Evolutionary conservation across 2,329 filamentous ascomycete genomes (phyloP), one percentile per base, ranked within the genome.

Genomic region (Fusarium napiforme): DNA sequence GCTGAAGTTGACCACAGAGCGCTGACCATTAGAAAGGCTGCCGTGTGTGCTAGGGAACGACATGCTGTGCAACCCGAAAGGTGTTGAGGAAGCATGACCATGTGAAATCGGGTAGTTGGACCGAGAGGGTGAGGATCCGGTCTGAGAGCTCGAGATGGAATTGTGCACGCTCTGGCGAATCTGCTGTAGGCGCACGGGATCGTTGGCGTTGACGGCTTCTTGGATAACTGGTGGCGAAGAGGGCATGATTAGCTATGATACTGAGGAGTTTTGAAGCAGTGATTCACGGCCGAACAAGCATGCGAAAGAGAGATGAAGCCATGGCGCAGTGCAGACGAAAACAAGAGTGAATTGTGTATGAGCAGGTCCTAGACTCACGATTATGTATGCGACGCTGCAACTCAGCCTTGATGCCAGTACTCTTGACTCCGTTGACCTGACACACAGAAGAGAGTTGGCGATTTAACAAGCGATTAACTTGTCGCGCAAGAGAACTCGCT

Each of bases 351-450:
- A 50, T 16, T 40, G 40, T 37, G 26, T 28, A 37, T 46, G 26
- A 49, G 23, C 37, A 53, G 53, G 59, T 7, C n/a, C 40, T 60
- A 60, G 42, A 90, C 93, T 83, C 87, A 98, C 96, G 89, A 67
- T 89, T 86, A 72, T 92, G 89, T 69, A 98, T 93, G 77, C 96
- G 92, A 66, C 85, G 84, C 83, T 97, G 95, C 67, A 98, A 85
- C 46, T 93, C 89, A 39, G 91, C 90, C 86, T 99, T 99, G 78
- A 96, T 92, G 26, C 96, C 96, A 34, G 92, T 93, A 69, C 93
- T 92, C 74, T 90, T 88, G 40, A 97, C 85, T 52, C 91, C 89
- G 83, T 97, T 93, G 69, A 89, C 85, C 72, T 90, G 88, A 79
- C 96, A 93, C 74, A 98, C 92, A 59, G 87, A 87, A 77, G 94